Conservation (phyloP, 257 asterid species). For the Mentha longifolia region DNA sequence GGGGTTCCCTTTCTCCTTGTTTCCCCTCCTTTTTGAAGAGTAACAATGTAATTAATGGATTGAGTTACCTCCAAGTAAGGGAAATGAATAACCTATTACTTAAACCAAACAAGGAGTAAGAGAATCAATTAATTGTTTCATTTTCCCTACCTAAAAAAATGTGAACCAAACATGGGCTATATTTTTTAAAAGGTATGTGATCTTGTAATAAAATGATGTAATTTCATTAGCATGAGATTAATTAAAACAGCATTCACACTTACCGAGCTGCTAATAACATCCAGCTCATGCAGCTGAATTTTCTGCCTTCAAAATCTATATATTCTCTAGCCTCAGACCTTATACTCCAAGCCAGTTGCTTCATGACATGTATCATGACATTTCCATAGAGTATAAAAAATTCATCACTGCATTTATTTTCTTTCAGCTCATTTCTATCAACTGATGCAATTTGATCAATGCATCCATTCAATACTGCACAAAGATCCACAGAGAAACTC, state of each 20-base stretch:
- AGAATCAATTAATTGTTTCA: no score
- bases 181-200: conserved; percentile 10
- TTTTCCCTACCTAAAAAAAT: no score
- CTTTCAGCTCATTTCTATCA: conserved; percentile 42
- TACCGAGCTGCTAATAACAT: conserved; percentile 65
- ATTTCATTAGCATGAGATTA: not conserved
- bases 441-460: conserved; percentile 41
- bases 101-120: no score
- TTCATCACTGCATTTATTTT: conserved; percentile 33
- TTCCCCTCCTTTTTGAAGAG: no score
- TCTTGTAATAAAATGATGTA: conserved; percentile 13
- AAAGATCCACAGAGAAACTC: conserved; percentile 57
- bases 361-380: conserved; percentile 45
- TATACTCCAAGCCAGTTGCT: conserved; percentile 44
- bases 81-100: no score
- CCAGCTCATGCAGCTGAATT: conserved; percentile 41
- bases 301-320: conserved; percentile 40
- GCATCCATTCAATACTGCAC: conserved; percentile 45
- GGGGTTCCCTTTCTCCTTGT: no score
- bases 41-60: no score
- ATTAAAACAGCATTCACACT: conserved; percentile 28
- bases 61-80: no score
- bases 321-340: conserved; percentile 39
- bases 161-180: no score
- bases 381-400: conserved; percentile 55